Conservation (phyloP, 2,329 filamentous ascomycete species). For the Nannizzia gypsea region DNA sequence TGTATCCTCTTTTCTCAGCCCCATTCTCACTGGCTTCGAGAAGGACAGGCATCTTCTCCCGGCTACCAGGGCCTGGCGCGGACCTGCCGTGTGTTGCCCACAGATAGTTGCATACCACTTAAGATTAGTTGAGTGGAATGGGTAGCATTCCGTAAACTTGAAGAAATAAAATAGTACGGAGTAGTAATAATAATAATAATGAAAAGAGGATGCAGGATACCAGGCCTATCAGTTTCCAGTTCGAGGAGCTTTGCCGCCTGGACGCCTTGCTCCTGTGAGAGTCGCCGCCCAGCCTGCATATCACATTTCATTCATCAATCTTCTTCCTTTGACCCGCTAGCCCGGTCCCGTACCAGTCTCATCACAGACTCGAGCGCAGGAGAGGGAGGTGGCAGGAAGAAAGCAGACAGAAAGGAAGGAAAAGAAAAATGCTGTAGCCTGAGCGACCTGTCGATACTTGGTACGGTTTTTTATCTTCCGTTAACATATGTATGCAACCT, state of each 20-base stretch:
- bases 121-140: neutral
- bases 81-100: neutral
- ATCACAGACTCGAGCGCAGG: neutral
- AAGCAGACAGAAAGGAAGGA: neutral
- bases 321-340: conserved; percentile 1
- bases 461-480: neutral
- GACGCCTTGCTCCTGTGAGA: neutral
- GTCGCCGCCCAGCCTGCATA: neutral
- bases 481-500: neutral
- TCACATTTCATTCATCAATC: neutral
- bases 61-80: neutral
- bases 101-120: neutral
- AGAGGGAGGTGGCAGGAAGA: neutral
- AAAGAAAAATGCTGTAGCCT: neutral
- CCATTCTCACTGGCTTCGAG: neutral
- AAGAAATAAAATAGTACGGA: too few species aligned
- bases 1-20: neutral
- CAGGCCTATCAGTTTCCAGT: neutral
- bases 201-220: neutral
- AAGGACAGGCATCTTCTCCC: neutral
- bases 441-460: neutral
- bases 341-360: neutral
- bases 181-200: too few species aligned
- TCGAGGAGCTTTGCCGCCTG: neutral
- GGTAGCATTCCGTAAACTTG: too few species aligned